phyloP scores from a whole-genome alignment of 2,329 filamentous ascomycete species.

The Calonectria honghensis region DNA sequence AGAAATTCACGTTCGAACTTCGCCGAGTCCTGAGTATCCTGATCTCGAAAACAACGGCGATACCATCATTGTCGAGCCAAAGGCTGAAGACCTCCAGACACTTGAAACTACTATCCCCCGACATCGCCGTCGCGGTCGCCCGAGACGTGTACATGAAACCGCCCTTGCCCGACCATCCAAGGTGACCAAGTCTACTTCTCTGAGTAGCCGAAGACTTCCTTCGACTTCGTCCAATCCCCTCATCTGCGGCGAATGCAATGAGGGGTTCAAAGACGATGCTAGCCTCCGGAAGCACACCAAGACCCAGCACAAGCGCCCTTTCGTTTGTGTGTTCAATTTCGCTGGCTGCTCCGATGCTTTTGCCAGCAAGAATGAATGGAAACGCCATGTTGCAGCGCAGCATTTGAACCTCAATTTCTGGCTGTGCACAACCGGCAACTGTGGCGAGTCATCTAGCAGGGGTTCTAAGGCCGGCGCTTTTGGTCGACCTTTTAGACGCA shows the following conservation, averaged over 20 bases:
- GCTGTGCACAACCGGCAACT: constrained; percentile 81
- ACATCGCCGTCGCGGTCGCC: constrained; percentile 38
- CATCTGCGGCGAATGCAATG: constrained; percentile 46
- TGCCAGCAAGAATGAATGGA: constrained; percentile 94
- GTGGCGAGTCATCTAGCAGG: constrained; percentile 61
- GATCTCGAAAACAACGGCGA: constrained; percentile 38
- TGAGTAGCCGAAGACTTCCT: constrained; percentile 31
- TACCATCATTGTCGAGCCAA: constrained; percentile 9
- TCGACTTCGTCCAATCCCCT: constrained; percentile 29
- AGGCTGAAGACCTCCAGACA: constrained; percentile 31
- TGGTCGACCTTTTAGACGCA: constrained; percentile 87
- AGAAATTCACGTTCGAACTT: constrained; percentile 21
- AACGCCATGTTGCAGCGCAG: constrained; percentile 88
- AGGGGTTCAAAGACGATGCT: constrained; percentile 65
- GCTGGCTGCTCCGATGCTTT: constrained; percentile 86
- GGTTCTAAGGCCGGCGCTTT: constrained; percentile 64
- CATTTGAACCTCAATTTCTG: constrained; percentile 86
- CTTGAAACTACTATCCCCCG: background rate
- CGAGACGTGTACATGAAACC: constrained; percentile 35
- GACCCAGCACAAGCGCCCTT: constrained; percentile 75
- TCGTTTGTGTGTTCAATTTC: constrained; percentile 85
- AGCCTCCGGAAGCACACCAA: constrained; percentile 70
- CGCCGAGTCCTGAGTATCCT: constrained; percentile 35
- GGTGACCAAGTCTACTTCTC: constrained; percentile 36
- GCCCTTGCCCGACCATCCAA: constrained; percentile 23